Evolutionary conservation across 176 grass and related monocot genomes (phyloP).

Genomic region (Carex littledalei): DNA sequence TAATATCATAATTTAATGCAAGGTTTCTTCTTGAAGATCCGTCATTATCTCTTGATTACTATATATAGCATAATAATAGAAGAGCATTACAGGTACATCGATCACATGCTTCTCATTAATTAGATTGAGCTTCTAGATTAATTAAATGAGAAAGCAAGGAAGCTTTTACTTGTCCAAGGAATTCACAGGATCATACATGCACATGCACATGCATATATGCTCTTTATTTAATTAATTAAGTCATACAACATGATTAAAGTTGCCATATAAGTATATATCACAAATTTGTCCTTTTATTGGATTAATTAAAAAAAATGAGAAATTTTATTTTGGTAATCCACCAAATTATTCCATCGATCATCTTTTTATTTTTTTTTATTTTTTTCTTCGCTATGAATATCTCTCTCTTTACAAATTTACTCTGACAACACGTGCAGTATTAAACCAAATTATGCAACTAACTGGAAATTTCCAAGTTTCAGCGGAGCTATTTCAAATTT

Average conservation of each 20-base stretch:
- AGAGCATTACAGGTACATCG: background rate
- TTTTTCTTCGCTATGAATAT: too few species aligned
- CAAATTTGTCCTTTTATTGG: background rate
- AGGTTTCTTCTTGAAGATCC: background rate
- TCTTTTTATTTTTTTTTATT: too few species aligned
- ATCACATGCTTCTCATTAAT: background rate
- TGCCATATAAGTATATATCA: background rate
- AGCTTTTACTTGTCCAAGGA: background rate
- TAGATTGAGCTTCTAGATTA: background rate
- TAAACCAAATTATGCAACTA: too few species aligned
- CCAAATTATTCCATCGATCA: background rate
- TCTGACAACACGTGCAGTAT: too few species aligned
- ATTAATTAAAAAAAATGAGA: background rate
- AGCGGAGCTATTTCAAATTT: too few species aligned
- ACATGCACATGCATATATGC: constrained; percentile 1
- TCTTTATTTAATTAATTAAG: background rate
- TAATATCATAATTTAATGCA: background rate
- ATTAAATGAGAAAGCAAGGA: background rate
- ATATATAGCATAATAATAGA: background rate
- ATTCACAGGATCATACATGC: background rate
- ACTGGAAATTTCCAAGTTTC: too few species aligned
- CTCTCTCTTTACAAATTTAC: too few species aligned
- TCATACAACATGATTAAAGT: background rate
- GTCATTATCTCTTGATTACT: background rate
- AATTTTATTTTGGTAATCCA: background rate